Evolutionary conservation across 768 basidiomycete species (phyloP).

Genomic region (Lentinula edodes): DNA sequence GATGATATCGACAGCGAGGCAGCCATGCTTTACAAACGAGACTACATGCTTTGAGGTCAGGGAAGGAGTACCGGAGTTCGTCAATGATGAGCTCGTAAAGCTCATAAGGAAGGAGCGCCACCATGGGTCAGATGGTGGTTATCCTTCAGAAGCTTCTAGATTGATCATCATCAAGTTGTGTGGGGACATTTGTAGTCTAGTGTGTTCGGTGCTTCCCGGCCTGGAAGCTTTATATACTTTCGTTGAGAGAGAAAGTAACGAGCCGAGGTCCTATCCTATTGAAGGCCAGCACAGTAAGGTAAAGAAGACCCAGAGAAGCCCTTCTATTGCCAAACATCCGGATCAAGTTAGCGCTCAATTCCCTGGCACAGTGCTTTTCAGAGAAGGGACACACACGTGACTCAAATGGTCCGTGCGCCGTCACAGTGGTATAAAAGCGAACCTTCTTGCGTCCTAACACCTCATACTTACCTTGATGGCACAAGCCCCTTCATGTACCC

Average conservation of each 20-base stretch:
- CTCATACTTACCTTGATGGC: slow-evolving; percentile 10
- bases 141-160: not conserved
- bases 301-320: too few species aligned
- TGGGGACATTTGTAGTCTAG: too few species aligned
- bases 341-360: not conserved
- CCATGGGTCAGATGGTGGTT: slow-evolving; percentile 2
- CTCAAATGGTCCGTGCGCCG: not conserved
- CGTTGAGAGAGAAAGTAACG: not conserved
- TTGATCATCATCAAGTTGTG: not conserved
- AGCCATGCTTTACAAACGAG: slow-evolving; percentile 3
- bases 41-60: not conserved
- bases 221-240: too few species aligned
- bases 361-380: too few species aligned
- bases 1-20: not conserved
- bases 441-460: not conserved
- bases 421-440: not conserved
- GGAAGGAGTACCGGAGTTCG: not conserved
- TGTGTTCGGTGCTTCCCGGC: too few species aligned
- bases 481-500: slow-evolving; percentile 6
- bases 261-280: too few species aligned
- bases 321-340: too few species aligned
- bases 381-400: not conserved
- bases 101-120: not conserved
- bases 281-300: too few species aligned
- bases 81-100: slow-evolving; percentile 1